Evolutionary conservation across 305 asterid genomes (phyloP), one percentile per base, ranked within the genome.

Genomic region (Lippia alba): DNA sequence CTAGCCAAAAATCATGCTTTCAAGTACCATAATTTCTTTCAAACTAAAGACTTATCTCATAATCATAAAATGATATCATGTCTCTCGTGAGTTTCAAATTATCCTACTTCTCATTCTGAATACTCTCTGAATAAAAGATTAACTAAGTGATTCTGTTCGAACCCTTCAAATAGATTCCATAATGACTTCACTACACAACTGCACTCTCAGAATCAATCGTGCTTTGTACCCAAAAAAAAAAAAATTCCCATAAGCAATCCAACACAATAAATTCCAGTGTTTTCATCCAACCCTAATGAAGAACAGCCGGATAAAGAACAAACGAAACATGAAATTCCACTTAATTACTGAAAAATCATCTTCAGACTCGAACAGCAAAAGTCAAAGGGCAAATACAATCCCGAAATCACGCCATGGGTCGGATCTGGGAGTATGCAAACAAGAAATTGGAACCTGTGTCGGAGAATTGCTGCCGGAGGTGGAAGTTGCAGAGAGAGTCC

Each of bases 321-420:
- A 36, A 4, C 41, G 41, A 14, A 33, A 18, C 75, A 44, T 8
- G 57, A 41, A 66, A 49, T 53, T 60, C 48, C 34, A 51, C 67
- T 50, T 17, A 30, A 70, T 53, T 45, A 12, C 30, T 60, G 32
- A 33, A 46, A 66, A 75, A 18, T 34, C 66, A 66, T 46, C 57
- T 57, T 36, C 74, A 41, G 1, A 55, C 40, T 45, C 19, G 66
- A 71, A 54, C 44, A 24, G 17, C 62, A 62, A 30, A 40, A 24
- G 30, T 20, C 55, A 53, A 51, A 61, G 14, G 46, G 49, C 56
- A 12, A 30, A 34, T 19, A 15, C 12, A 39, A 71, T 64, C 71
- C 17, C 63, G 9, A 60, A 77, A 61, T 20, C 81, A 83, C 81
- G n/a, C n/a, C n/a, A n/a, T n/a, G n/a, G n/a, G 80, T 78, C 85